Base-by-base conservation (phyloP, 352 stramenopile species). In the Phytophthora sp. region DNA sequence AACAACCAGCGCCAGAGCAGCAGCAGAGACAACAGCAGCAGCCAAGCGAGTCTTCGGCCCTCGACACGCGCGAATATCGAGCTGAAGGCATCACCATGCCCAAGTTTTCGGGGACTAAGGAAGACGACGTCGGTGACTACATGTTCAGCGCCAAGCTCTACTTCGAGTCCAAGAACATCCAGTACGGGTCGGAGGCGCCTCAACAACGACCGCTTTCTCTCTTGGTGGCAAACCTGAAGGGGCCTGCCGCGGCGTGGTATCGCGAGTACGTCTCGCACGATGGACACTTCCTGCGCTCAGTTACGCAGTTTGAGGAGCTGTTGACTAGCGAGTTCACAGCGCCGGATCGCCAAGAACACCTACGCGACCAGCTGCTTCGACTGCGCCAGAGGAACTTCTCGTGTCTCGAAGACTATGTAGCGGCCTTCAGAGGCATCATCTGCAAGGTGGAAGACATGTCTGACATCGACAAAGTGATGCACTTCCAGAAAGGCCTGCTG, bases 11-110 rank as follows among this genome's bases (percentile, higher is more conserved):
- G n/a, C n/a, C n/a, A n/a, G n/a, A n/a, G n/a, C n/a, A n/a, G n/a
- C n/a, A n/a, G n/a, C n/a, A n/a, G n/a, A n/a, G 26, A 35, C 37
- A 24, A 28, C 39, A 51, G 13, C 18, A 44, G 27, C 28, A 52
- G 27, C 1, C 27, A 4, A 30, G 0, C 1, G 38, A 42, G 5
- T n/a, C 38, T 21, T 12, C 51, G 2, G 18, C 37, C 6, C 1
- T 27, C 10, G 27, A 50, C 20, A 27, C 28, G 13, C 38, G 41
- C 3, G 51, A 60, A 10, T 60, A 45, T 8, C 52, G 39, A 11
- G 52, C 41, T 9, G 30, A 60, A n/a, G 52, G 52, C 9, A 60
- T 60, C 21, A 26, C 13, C 20, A 60, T 60, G 52, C 52, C 41
- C 7, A 60, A 43, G 39, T 60, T 52, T n/a, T n/a, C n/a, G n/a